phyloP scores from a whole-genome alignment of 108 stramenopile genomes.

The Craspedostauros australis region DNA sequence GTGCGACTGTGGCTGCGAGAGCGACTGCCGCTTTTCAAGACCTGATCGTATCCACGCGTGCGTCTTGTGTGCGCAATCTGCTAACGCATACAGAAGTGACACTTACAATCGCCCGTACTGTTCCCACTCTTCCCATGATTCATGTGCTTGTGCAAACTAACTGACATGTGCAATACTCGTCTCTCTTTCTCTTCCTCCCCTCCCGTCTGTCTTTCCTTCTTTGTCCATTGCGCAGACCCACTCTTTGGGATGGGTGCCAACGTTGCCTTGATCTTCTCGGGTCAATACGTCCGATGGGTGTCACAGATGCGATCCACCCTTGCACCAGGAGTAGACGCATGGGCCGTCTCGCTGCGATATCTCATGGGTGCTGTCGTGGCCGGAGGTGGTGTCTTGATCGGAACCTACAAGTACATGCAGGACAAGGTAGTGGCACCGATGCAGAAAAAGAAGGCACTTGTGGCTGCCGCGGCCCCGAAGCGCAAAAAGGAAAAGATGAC shows the following conservation, averaged over 20 bases:
- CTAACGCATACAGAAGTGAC: no score
- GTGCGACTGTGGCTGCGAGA: conserved; percentile 11
- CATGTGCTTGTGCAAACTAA: no score
- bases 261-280: conserved; percentile 92
- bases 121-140: no score
- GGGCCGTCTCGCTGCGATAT: conserved; percentile 87
- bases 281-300: conserved; percentile 93
- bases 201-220: conserved; percentile 1
- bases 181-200: not conserved
- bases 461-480: conserved; percentile 64
- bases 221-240: conserved; percentile 56
- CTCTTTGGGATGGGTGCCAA: conserved; percentile 95
- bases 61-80: no score
- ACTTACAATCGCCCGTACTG: no score
- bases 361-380: conserved; percentile 93
- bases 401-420: conserved; percentile 86
- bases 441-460: conserved; percentile 32
- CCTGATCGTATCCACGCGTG: no score
- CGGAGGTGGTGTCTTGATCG: conserved; percentile 73
- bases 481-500: conserved; percentile 83
- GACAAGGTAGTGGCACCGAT: conserved; percentile 62
- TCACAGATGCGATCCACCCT: conserved; percentile 69
- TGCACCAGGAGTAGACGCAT: conserved; percentile 87
- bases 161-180: not conserved
- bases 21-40: not conserved